These are phyloP conservation scores for Geum urbanum DNA, from an alignment of 306 rosid genomes.

Conservation along the genomic window DNA sequence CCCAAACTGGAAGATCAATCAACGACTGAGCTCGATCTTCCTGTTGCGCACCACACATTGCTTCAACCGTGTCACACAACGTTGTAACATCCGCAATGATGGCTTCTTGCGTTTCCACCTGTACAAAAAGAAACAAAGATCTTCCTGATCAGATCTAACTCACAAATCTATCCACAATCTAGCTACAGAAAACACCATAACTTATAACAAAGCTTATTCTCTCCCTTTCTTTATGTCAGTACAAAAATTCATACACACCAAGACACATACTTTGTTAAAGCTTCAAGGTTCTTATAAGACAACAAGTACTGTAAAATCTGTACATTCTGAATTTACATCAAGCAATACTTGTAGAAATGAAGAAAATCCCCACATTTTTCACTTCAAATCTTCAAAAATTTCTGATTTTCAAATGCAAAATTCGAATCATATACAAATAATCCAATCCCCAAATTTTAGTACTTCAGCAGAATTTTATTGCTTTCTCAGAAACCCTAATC, in stretches of 20 bases:
- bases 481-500: constrained; percentile 12
- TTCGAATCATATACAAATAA: too few relatives aligned
- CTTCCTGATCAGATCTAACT: neutral
- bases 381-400: neutral
- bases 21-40: constrained; percentile 42
- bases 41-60: constrained; percentile 43
- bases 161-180: neutral
- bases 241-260: neutral
- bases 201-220: neutral
- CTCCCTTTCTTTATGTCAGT: neutral
- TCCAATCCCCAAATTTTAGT: too few relatives aligned
- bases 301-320: neutral
- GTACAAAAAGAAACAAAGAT: neutral
- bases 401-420: neutral
- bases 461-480: too few relatives aligned
- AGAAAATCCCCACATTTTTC: neutral
- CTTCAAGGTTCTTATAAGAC: neutral
- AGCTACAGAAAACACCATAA: neutral
- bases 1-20: constrained; percentile 69
- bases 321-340: too few relatives aligned
- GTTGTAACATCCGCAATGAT: constrained; percentile 45
- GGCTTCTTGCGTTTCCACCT: constrained; percentile 75
- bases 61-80: constrained; percentile 64
- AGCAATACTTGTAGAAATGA: neutral
- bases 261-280: neutral